Base-by-base conservation (phyloP, 345 rosid genomes). In the Arabidopsis arenosa region DNA sequence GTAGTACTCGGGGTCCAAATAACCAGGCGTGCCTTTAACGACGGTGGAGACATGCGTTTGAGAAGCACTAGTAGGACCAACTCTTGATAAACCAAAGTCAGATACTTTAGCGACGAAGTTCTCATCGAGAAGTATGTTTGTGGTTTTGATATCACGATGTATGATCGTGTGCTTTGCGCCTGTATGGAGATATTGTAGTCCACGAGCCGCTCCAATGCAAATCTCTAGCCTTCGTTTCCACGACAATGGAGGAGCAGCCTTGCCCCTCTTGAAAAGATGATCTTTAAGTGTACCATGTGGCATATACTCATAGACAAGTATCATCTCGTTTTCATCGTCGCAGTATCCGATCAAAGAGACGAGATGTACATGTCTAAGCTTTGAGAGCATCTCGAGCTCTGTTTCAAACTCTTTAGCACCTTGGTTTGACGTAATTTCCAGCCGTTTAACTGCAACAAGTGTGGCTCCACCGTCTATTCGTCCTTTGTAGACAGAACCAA, bases 1-100 rank as follows among this genome's bases (percentile, higher is more conserved):
- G n/a, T 68, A 83, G 48, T 86, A 85, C 58, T 90, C 91, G 0
- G 92, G 96, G 62, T 90, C 96, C 53, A 88, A 58, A 43, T 88
- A 87, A 1, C 92, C 87, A 3, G 84, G 0, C 48, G 87, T 83
- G 9, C 90, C 90, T 57, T 77, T 88, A 18, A 88, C 93, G 9
- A 66, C 72, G 0, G 93, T 88, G 26, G 84, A 79, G 13, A 88
- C 85, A 5, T 83, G 85, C 0, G 86, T 69, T 21, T 82, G 79
- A 7, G 88, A 80, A 18, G 57, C 28, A 9, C 68, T 74, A 0
- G 81, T 81, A 0, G 83, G 85, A 15, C 89, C 86, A 0, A 43
- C 44, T 74, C 63, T 78, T 3, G 92, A 87, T 36, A 87, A 57
- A 1, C 89, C 92, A 11, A 86, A 86, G 54, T 85, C 88, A 0